Evolutionary conservation across 225 moss, liverwort and hornwort species (phyloP).

Genomic region (Marchantia polymorpha): DNA sequence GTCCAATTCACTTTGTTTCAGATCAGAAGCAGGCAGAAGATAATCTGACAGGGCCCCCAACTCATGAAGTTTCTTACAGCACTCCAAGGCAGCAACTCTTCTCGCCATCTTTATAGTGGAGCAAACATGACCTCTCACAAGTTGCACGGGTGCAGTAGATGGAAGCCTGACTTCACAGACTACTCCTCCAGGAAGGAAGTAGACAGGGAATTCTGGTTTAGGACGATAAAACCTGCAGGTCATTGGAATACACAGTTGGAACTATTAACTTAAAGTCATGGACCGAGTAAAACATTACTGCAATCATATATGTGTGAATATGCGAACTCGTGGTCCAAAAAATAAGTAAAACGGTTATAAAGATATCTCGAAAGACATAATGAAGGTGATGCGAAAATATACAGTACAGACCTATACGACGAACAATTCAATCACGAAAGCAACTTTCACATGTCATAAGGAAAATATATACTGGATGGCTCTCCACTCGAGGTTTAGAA

Average conservation of each 20-base stretch:
- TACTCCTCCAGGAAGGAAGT: slow-evolving; percentile 11
- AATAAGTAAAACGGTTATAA: not conserved
- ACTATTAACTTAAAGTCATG: not conserved
- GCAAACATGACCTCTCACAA: slow-evolving; percentile 51
- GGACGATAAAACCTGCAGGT: slow-evolving; percentile 46
- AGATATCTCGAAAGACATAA: not conserved
- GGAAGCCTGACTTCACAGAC: slow-evolving; percentile 70
- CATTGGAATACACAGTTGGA: not conserved
- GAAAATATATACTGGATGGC: not conserved
- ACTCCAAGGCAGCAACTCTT: slow-evolving; percentile 73
- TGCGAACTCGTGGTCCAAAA: not conserved
- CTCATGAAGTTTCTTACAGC: slow-evolving; percentile 74
- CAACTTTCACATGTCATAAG: not conserved
- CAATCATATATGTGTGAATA: not conserved
- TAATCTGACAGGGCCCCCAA: slow-evolving; percentile 75
- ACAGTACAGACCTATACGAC: not conserved
- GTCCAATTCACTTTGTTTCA: slow-evolving; percentile 2
- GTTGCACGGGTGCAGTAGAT: slow-evolving; percentile 53
- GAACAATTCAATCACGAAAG: not conserved
- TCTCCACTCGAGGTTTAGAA: not conserved
- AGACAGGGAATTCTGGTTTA: slow-evolving; percentile 25
- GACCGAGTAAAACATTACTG: not conserved
- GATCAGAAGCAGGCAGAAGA: slow-evolving; percentile 62
- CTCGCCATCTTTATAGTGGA: slow-evolving; percentile 50
- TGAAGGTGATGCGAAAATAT: not conserved